phyloP scores from a whole-genome alignment of 192 early-diverging fungal genomes.

The Chytriomyces sp. region DNA sequence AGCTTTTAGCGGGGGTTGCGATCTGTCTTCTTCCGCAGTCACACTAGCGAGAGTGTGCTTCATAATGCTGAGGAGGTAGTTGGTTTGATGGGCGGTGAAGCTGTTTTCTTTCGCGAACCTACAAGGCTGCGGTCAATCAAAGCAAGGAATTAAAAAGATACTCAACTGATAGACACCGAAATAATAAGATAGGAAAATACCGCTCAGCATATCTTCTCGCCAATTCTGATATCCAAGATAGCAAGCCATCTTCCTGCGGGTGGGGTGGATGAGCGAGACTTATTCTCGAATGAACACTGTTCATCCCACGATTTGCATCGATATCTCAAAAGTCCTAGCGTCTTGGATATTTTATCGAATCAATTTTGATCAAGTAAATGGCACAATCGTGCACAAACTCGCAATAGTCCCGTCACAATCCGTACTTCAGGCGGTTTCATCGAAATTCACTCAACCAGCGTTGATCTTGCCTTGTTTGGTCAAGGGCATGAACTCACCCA shows the following conservation, averaged over 20 bases:
- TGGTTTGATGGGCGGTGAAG: constrained; percentile 25
- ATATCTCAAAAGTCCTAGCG: too few relatives aligned
- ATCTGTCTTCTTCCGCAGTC: not conserved
- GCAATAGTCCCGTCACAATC: too few relatives aligned
- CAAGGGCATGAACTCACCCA: not conserved
- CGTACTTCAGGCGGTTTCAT: too few relatives aligned
- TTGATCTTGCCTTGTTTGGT: not conserved
- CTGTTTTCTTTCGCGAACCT: constrained; percentile 37
- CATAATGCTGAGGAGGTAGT: constrained; percentile 32
- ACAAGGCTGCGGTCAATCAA: not conserved
- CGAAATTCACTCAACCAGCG: not conserved
- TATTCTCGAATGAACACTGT: too few relatives aligned
- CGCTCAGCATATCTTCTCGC: not conserved
- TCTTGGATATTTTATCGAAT: too few relatives aligned
- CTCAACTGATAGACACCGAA: constrained; percentile 15
- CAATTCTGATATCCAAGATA: not conserved
- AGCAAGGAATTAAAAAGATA: too few relatives aligned
- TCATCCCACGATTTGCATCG: too few relatives aligned
- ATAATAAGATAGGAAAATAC: not conserved
- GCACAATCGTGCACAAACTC: too few relatives aligned
- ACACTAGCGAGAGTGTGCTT: constrained; percentile 10
- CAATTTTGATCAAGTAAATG: too few relatives aligned
- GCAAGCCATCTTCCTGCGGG: not conserved
- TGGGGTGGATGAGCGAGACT: too few relatives aligned
- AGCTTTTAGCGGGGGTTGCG: not conserved